A percentile compares a stretch with the other conserved stretches of the same genome.
These are phyloP conservation scores for Pharus latifolius DNA, from an alignment of 176 grass and related monocot genomes.

Conservation along the genomic window DNA sequence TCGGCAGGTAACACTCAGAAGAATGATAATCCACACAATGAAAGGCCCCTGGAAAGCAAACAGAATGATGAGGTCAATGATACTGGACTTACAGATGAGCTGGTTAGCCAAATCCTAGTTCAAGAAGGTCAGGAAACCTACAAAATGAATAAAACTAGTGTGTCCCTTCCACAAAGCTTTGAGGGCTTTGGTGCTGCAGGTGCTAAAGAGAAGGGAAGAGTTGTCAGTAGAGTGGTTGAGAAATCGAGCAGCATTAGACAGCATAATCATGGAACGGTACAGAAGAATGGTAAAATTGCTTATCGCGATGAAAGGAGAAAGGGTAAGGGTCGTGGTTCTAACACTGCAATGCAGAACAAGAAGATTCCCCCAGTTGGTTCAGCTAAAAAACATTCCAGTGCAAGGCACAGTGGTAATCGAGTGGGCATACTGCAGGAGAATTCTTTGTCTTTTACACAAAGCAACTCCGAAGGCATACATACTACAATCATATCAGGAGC, in stretches of 20 bases:
- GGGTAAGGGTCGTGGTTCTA: neutral
- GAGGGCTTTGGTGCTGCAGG: constrained; percentile 1
- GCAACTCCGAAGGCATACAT: constrained; percentile 1
- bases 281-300: neutral
- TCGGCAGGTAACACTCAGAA: neutral
- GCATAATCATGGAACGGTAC: constrained; percentile 3
- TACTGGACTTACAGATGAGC: constrained; percentile 25
- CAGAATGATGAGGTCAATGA: constrained; percentile 20
- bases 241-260: neutral
- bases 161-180: constrained; percentile 7
- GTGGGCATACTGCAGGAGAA: neutral
- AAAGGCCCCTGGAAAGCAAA: constrained; percentile 1
- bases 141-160: neutral
- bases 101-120: neutral
- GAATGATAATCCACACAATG: neutral
- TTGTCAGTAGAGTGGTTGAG: neutral
- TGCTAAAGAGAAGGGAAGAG: constrained; percentile 26
- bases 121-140: constrained; percentile 20
- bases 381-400: neutral
- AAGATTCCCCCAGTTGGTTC: neutral
- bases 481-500: neutral
- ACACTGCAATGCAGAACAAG: constrained; percentile 23
- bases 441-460: neutral
- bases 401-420: neutral
- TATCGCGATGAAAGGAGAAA: constrained; percentile 3